Evolutionary conservation across 2,329 filamentous ascomycete genomes (phyloP), one percentile per base, ranked within the genome.

Genomic region (Dryadomyces quercus-mongolicae): DNA sequence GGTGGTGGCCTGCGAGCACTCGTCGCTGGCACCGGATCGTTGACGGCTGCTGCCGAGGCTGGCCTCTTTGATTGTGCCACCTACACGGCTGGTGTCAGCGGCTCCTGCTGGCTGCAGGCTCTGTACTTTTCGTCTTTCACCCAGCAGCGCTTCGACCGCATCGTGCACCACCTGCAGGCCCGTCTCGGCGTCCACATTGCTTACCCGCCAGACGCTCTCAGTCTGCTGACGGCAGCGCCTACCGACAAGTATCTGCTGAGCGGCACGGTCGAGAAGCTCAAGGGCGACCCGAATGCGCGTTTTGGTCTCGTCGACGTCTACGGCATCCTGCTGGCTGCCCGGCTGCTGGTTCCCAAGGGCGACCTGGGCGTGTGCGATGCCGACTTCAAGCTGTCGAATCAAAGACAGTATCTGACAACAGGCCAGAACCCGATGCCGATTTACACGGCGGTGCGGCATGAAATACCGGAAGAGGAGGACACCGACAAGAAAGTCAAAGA

Each of bases 271-370:
- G 93, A 98, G 67, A 96, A 95, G 68, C 75, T 95, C 34, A 89
- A 86, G 65, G 92, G 90, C 5, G 86, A 91, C 56, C 81, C 85
- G 0, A 74, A 83, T 15, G 85, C 91, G 0, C 81, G 88, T 56
- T 91, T 96, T 67, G 92, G 93, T 0, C 75, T 98, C 20, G 93
- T 98, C 16, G 93, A 98, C 66, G 77, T 95, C 13, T 98, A 97
- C 64, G 93, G 93, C 1, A 74, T 95, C 10, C 72, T 97, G 13
- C 75, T 98, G 7, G 88, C 88, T 8, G 88, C 89, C 5, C 79
- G 93, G 58, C 76, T 96, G 16, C 74, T 98, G 25, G 86, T 98
- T 0, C 92, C 90, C 0, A 87, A 84, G 60, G 89, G 90, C 40
- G 90, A 95, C 63, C 74, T 93, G 3, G 83, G 79, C 10, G 80